Base-by-base conservation (phyloP, 1,284 basidiomycete genomes). In the Trichosporon sp. region DNA sequence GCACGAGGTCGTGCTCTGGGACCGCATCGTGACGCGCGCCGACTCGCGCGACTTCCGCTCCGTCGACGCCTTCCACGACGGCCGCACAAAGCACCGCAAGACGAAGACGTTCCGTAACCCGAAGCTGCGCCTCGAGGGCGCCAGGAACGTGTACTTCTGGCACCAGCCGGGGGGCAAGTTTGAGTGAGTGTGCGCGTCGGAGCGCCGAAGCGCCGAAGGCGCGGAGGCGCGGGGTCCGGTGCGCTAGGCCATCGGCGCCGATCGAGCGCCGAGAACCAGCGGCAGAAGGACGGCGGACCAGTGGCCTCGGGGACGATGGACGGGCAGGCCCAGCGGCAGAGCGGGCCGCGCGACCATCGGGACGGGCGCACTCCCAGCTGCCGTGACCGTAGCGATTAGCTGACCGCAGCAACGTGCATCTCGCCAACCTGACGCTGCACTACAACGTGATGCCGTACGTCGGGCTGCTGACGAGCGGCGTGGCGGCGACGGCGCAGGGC, bases 391-490 rank as follows among this genome's bases (percentile, higher is more conserved):
- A 32, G 9, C 32, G 32, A 32, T 42, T 23, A n/a, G 56, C 65
- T 72, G 58, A 69, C 67, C 3, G 18, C 71, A 83, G 78, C 60
- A 71, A 80, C 67, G 74, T 82, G 25, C 75, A 74, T 13, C 65
- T 75, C 9, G 77, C 81, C n/a, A 82, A 82, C 68, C 67, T 84
- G 35, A 82, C 82, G 1, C 75, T 84, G 0, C 77, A 80, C 65
- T 84, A 84, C 73, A 78, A 80, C 13, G 72, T 84, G 62, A 83
- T 83, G 83, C 83, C 83, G 0, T 84, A 84, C 68, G 83, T 84
- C 31, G 83, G 83, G 3, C 67, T 81, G 51, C 69, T 84, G 18
- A 77, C 78, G 0, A 76, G 76, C 0, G 83, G 83, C 13, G 72
- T 83, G 12, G 82, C 81, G 0, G 81, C 81, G 13, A 79, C 78